Conservation (phyloP, 2,329 filamentous ascomycete genomes). For the Fusarium sp. region DNA sequence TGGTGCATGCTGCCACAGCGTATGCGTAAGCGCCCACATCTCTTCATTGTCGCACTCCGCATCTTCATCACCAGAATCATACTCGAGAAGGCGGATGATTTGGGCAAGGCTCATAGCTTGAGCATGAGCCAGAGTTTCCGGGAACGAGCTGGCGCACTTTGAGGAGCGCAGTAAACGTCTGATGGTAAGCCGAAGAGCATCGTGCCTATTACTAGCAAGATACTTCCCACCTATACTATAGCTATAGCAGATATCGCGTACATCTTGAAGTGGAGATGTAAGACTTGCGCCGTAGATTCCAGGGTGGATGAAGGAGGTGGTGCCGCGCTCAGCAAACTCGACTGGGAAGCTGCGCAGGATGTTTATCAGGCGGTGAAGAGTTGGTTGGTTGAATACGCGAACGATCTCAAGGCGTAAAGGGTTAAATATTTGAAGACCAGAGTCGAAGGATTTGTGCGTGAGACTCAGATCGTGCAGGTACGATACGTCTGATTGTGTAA, state of each 20-base stretch:
- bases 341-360: constrained; percentile 2
- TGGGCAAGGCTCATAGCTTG: constrained; percentile 10
- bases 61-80: not conserved
- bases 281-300: not conserved
- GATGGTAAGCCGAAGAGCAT: not conserved
- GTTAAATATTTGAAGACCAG: not conserved
- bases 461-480: accelerated
- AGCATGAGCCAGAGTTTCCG: constrained; percentile 3
- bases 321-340: constrained; percentile 4
- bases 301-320: constrained; percentile 6
- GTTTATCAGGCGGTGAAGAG: not conserved
- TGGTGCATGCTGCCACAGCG: constrained; percentile 1
- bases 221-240: not conserved
- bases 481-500: not conserved
- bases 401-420: not conserved
- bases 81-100: not conserved
- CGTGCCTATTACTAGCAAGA: not conserved
- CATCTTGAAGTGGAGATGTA: not conserved
- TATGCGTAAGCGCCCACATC: not conserved
- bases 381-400: not conserved
- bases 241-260: not conserved
- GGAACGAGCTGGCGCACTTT: not conserved
- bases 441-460: accelerated
- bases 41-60: constrained; percentile 7
- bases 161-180: not conserved